phyloP scores from a whole-genome alignment of 805 yeast genomes.

The Zygotorulaspora florentina region DNA sequence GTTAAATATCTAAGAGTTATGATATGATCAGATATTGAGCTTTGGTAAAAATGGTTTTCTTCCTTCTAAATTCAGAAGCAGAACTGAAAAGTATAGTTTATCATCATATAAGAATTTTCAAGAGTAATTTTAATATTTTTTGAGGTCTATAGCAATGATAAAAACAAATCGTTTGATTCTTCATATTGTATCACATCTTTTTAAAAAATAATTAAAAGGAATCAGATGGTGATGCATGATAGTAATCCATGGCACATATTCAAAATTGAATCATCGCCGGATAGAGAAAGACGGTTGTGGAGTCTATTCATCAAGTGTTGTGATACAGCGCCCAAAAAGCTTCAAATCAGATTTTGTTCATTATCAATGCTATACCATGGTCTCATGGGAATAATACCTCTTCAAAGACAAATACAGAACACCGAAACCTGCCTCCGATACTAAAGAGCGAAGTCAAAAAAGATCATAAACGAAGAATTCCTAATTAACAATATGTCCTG shows the following conservation, averaged over 20 bases:
- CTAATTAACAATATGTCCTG: slow-evolving; percentile 62
- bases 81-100: slow-evolving; percentile 64
- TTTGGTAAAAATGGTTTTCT: slow-evolving; percentile 68
- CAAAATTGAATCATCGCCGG: slow-evolving; percentile 38
- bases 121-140: slow-evolving; percentile 1
- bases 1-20: slow-evolving; percentile 1
- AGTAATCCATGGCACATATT: slow-evolving; percentile 71
- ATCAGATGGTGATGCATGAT: slow-evolving; percentile 99
- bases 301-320: slow-evolving; percentile 37
- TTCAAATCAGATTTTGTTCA: neutral
- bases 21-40: slow-evolving; percentile 43
- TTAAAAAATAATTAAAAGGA: slow-evolving; percentile 2
- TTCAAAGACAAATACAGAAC: neutral
- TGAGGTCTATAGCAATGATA: slow-evolving; percentile 56
- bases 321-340: neutral
- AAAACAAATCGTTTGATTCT: neutral
- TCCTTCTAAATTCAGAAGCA: slow-evolving; percentile 90
- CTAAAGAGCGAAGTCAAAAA: slow-evolving; percentile 10
- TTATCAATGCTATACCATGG: slow-evolving; percentile 28
- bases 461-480: slow-evolving; percentile 77
- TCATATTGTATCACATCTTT: neutral
- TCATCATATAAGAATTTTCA: slow-evolving; percentile 28
- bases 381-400: slow-evolving; percentile 21
- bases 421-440: neutral
- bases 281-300: slow-evolving; percentile 35